These are phyloP conservation scores for Telopea speciosissima DNA, from an alignment of 177 flowering plant genomes.

Conservation along the genomic window DNA sequence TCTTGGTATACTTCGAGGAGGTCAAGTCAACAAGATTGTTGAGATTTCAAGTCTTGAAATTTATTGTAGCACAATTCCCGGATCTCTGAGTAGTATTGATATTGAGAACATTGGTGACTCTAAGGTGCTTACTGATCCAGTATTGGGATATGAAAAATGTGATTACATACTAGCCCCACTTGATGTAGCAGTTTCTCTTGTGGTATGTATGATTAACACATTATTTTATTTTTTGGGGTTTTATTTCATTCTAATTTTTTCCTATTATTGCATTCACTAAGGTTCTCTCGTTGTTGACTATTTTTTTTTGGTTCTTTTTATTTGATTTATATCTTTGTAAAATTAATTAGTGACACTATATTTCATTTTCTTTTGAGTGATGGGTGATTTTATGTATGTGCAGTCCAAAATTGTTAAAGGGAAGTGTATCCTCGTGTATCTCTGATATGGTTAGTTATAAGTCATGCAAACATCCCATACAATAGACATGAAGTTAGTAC, in stretches of 20 bases:
- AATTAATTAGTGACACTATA: too few species aligned
- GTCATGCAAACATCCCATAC: too few species aligned
- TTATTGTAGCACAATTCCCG: constrained; percentile 39
- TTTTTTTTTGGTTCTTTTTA: too few species aligned
- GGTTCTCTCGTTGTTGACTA: neutral
- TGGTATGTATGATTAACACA: constrained; percentile 45
- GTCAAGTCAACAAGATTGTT: constrained; percentile 57
- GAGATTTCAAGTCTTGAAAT: constrained; percentile 62
- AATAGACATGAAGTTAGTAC: too few species aligned
- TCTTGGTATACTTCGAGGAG: constrained; percentile 37
- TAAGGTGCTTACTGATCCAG: constrained; percentile 10
- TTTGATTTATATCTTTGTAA: too few species aligned
- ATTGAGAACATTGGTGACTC: constrained; percentile 20
- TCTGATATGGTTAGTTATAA: too few species aligned
- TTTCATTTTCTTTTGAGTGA: neutral
- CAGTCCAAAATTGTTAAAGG: too few species aligned
- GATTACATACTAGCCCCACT: constrained; percentile 55
- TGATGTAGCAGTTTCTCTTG: constrained; percentile 51
- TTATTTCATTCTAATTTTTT: too few species aligned
- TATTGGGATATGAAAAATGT: constrained; percentile 19
- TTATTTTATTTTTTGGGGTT: neutral
- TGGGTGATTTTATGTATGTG: too few species aligned
- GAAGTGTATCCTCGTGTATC: too few species aligned
- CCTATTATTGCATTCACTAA: too few species aligned
- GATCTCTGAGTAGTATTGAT: constrained; percentile 16